phyloP scores from a whole-genome alignment of 2,329 filamentous ascomycete species.

The Ceratocystis alfenasii region DNA sequence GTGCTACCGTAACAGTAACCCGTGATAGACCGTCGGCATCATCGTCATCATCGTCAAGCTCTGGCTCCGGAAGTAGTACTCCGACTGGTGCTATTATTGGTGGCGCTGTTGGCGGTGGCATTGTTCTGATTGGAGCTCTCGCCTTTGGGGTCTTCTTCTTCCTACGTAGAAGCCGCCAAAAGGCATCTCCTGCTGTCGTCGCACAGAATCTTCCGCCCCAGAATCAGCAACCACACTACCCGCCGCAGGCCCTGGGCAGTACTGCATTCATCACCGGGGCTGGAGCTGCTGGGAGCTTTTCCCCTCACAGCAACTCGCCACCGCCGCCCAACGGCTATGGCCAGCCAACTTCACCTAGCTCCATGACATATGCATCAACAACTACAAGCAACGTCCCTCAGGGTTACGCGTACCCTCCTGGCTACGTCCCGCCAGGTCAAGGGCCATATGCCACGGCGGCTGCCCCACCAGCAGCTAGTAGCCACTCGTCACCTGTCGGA shows the following conservation, averaged over 20 bases:
- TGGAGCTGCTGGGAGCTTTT: background rate
- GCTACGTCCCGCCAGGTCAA: constrained; percentile 28
- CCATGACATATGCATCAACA: constrained; percentile 18
- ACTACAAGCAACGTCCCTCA: constrained; percentile 25
- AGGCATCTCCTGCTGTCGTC: background rate
- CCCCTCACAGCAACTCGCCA: background rate
- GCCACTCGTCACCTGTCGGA: background rate
- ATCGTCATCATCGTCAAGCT: background rate
- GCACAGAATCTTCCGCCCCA: background rate
- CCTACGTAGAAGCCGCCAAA: constrained; percentile 28
- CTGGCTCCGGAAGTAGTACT: constrained; percentile 23
- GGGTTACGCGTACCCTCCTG: constrained; percentile 22
- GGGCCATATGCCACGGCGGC: constrained; percentile 24
- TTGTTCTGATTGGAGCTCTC: constrained; percentile 33
- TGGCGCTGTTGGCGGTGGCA: constrained; percentile 27
- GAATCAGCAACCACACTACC: background rate
- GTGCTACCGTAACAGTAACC: constrained; percentile 4
- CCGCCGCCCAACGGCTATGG: background rate
- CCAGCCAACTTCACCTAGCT: constrained; percentile 1
- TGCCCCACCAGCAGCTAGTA: background rate
- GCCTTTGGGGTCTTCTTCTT: constrained; percentile 33
- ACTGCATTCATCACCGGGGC: background rate
- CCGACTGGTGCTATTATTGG: constrained; percentile 34
- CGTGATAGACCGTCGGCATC: background rate
- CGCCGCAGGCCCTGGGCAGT: background rate